phyloP scores from a whole-genome alignment of 2,329 filamentous ascomycete species.

The Fusarium sacchari region DNA sequence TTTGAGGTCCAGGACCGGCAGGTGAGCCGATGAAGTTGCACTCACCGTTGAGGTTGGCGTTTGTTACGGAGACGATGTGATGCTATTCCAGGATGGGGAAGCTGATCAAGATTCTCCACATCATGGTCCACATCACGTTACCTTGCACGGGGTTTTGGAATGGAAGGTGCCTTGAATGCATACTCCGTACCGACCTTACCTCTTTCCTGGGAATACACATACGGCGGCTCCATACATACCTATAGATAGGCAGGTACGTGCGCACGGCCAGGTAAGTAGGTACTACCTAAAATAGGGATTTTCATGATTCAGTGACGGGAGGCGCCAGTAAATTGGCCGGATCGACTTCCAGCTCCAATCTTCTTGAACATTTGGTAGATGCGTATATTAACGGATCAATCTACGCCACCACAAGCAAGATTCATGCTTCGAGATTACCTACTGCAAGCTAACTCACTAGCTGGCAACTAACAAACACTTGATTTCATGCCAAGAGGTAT shows the following conservation, averaged over 20 bases:
- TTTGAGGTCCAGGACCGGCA: constrained; percentile 3
- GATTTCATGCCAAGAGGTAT: not conserved
- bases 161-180: constrained; percentile 16
- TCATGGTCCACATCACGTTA: constrained; percentile 33
- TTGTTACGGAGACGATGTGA: constrained; percentile 28
- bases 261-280: not conserved
- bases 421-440: not conserved
- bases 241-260: not conserved
- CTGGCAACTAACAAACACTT: not conserved
- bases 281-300: not conserved
- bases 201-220: constrained; percentile 11
- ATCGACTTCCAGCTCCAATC: not conserved
- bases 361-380: not conserved
- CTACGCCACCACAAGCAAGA: not conserved
- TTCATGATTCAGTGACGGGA: not conserved
- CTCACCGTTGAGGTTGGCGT: constrained; percentile 33
- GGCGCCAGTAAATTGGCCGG: not conserved
- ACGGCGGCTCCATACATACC: not conserved
- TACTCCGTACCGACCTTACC: constrained; percentile 12
- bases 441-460: not conserved
- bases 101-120: constrained; percentile 19
- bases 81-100: constrained; percentile 18
- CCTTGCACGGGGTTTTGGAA: constrained; percentile 26
- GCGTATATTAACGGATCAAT: not conserved
- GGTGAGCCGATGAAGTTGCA: constrained; percentile 19